Evolutionary conservation across 495 filamentous ascomycete species (phyloP).

Genomic region (Tuber umbilicatum): DNA sequence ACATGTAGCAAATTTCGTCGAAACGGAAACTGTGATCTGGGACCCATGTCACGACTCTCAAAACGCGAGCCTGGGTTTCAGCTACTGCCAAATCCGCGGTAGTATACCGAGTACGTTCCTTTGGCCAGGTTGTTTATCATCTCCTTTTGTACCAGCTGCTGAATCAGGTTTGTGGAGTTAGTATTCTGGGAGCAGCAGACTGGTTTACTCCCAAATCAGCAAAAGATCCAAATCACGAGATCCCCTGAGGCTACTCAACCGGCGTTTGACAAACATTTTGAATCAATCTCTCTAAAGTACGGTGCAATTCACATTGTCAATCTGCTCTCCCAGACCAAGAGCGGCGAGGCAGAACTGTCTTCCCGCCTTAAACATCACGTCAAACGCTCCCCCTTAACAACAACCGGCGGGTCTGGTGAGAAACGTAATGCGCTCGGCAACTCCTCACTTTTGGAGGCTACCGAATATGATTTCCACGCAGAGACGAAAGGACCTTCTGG

Average conservation of each 20-base stretch:
- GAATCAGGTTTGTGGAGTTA: slow-evolving; percentile 10
- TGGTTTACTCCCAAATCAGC: slow-evolving; percentile 81
- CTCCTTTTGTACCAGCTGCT: neutral
- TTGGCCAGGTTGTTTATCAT: neutral
- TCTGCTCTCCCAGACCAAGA: slow-evolving; percentile 77
- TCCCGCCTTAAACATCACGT: slow-evolving; percentile 71
- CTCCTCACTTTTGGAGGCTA: slow-evolving; percentile 57
- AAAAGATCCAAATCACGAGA: slow-evolving; percentile 86
- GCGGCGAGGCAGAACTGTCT: slow-evolving; percentile 74
- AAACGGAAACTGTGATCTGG: slow-evolving; percentile 63
- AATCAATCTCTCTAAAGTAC: slow-evolving; percentile 71
- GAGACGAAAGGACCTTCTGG: slow-evolving; percentile 81
- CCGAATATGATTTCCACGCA: slow-evolving; percentile 91
- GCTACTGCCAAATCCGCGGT: slow-evolving; percentile 85
- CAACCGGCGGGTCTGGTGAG: slow-evolving; percentile 43
- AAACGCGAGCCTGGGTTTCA: slow-evolving; percentile 64
- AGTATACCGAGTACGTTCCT: slow-evolving; percentile 59
- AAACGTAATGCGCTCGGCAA: slow-evolving; percentile 37
- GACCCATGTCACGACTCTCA: slow-evolving; percentile 51
- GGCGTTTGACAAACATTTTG: slow-evolving; percentile 92
- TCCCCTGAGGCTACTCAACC: slow-evolving; percentile 87
- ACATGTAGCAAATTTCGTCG: slow-evolving; percentile 84
- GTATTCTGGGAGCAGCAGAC: slow-evolving; percentile 95
- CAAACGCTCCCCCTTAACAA: slow-evolving; percentile 59
- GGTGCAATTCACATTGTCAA: slow-evolving; percentile 88